Evolutionary conservation across 1,284 basidiomycete species (phyloP), one percentile per base, ranked within the genome.

Genomic region (Microbotryum violaceum): DNA sequence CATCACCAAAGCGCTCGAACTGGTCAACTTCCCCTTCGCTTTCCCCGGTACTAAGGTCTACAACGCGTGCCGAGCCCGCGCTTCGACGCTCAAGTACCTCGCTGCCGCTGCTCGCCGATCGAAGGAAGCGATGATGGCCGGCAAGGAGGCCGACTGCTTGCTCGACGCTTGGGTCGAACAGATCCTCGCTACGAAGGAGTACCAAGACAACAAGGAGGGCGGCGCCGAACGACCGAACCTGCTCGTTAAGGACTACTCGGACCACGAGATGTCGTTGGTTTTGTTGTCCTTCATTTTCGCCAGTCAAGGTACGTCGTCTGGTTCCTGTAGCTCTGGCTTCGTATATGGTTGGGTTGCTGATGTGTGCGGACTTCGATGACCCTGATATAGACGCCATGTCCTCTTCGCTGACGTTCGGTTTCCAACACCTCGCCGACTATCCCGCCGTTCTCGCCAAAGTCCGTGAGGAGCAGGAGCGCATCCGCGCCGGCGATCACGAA

Each of bases 11-110:
- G 91, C 94, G 1, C 86, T 98, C 51, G 91, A 98, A 76, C 87
- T 98, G 61, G 94, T 98, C 81, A 98, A 98, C 81, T 98, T 98
- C 81, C 94, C 94, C 27, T 79, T 98, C 66, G 53, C 91, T n/a
- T 71, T 93, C 54, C 92, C 92, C 37, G 96, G 96, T 37, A 98
- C 94, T 61, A 97, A 97, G 77, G 85, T 97, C 56, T 98, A 89
- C 80, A 88, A 86, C 67, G 94, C 94, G 2, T 88, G 94, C 72
- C 85, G 96, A 77, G 89, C 91, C 6, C 86, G 94, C 73, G 97
- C 97, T 77, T 80, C 81, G 51, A 90, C 91, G 9, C 83, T 94
- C 80, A 82, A 83, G 72, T 89, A 87, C 60, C 49, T 70, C 8
- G 29, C 56, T 23, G 20, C 51, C 20, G 63, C 63, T 5, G 89